Base-by-base conservation (phyloP, 2,329 filamentous ascomycete genomes). In the Diplodia corticola region DNA sequence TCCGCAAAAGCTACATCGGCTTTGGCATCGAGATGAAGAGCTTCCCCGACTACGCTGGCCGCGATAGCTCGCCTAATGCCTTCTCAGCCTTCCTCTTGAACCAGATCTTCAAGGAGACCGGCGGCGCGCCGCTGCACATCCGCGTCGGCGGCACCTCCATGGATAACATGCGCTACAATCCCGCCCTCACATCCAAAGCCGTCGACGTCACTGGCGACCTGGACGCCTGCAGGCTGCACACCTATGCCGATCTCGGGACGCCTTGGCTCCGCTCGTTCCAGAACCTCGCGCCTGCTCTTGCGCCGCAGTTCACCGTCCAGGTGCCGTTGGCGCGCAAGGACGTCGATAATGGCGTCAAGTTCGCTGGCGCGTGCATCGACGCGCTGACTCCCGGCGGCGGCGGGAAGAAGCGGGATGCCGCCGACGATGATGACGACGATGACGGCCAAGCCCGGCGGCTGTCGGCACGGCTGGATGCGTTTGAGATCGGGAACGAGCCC, bases 11-110 rank as follows among this genome's bases (percentile, higher is more conserved):
- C 30, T 55, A 22, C 51, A 37, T 55, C 20, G 51, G 51, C 20
- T 55, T 55, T 20, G 51, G 51, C 30, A 55, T 55, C 51, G 51
- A 55, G 22, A 37, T 37, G 30, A 55, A 55, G 30, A 55, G 51
- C 30, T 55, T 55, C 30, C 51, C 51, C 15, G 51, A 55, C 51
- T 55, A 55, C 13, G n/a, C 30, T 4, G 50, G 50, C 15, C 24
- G 7, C 24, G 3, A n/a, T 15, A 2, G 10, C 12, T 17, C 15
- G 3, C 24, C 22, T 7, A 53, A 53, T 17, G 26, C 6, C 4
- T 9, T 53, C 28, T 35, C 30, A 10, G 1, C 1, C 51, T 55
- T 15, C 30, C 51, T 55, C 30, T n/a, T 55, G 1, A 3, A 2
- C 4, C 51, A 35, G 10, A 20, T 55, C 4, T 37, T 20, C 10